Evolutionary conservation across 331 rosid species (phyloP), one percentile per base, ranked within the genome.

Genomic region (Prunus yedoensis): DNA sequence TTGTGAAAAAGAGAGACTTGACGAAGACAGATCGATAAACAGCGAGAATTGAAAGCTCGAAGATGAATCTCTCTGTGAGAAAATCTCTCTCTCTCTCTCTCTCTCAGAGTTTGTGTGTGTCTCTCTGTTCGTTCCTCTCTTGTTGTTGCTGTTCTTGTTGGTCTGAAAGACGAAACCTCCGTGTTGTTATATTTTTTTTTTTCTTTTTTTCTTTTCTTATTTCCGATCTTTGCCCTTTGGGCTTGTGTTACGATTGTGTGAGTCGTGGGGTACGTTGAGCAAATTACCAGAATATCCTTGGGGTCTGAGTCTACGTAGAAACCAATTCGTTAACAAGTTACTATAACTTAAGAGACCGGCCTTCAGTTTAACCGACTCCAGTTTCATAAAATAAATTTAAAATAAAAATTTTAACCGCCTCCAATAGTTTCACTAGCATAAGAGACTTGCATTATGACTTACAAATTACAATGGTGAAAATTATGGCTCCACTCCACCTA

Each of bases 101-200:
- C 60, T 59, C 32, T 58, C 63, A 2, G n/a, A 18, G 3, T 10
- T 25, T 62, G 38, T 54, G 1, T 11, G 27, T 23, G 32, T 74
- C 77, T 83, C 81, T 82, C 79, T 66, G 51, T 32, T 61, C 80
- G 82, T 60, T 76, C 73, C 65, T 77, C 66, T 64, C 68, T 53
- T 43, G 8, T 75, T 59, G 77, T 17, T 75, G 77, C 63, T 84
- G 88, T 81, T 84, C 84, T 81, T 77, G 81, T 80, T 74, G 84
- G 83, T 79, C 87, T 82, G 88, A 79, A 66, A 73, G 88, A 78
- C 80, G 88, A 80, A 77, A 78, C 77, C 84, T 80, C 71, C 83
- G 80, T 66, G 52, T 45, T 78, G 10, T 21, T 76, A 68, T 70
- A 56, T n/a, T 8, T 49, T 30, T 9, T n/a, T 10, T 1, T 18